phyloP scores from a whole-genome alignment of 1,284 basidiomycete species.

The Mycena sp. region DNA sequence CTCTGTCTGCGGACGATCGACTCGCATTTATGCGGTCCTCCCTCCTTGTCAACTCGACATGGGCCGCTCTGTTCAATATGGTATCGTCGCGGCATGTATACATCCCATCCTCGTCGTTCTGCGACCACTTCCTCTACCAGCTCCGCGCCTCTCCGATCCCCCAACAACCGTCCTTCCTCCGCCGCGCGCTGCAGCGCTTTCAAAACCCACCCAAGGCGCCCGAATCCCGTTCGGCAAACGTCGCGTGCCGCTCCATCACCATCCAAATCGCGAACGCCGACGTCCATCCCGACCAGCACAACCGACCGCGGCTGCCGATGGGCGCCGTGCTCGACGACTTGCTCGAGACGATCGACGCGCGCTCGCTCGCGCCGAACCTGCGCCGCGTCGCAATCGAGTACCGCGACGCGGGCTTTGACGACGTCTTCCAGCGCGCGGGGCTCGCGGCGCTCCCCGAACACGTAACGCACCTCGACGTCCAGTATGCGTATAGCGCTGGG shows the following conservation, averaged over 20 bases:
- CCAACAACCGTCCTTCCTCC: background rate
- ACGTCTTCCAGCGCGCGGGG: too few relatives aligned
- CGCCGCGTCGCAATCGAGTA: conserved; percentile 15
- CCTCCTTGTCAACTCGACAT: too few relatives aligned
- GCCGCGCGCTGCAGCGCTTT: background rate
- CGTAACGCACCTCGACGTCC: too few relatives aligned
- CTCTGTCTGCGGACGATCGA: conserved; percentile 36
- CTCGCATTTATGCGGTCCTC: conserved; percentile 40
- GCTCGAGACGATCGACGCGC: conserved; percentile 4
- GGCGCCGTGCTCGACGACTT: too few relatives aligned
- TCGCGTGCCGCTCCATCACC: too few relatives aligned
- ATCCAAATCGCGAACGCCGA: too few relatives aligned
- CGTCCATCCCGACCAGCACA: too few relatives aligned
- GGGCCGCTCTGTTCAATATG: conserved; percentile 34
- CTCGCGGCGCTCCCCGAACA: too few relatives aligned
- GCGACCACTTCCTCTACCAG: conserved; percentile 34
- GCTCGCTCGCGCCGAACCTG: conserved; percentile 10
- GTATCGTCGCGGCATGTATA: conserved; percentile 39
- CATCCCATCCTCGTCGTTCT: conserved; percentile 39
- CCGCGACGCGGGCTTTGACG: too few relatives aligned
- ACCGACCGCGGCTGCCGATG: too few relatives aligned
- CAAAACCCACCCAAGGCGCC: background rate
- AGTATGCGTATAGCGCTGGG: too few relatives aligned
- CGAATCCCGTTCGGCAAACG: too few relatives aligned
- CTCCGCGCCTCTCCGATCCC: conserved; percentile 22